Conservation (phyloP, 163 green algal species). For the Dunaliella salina region DNA sequence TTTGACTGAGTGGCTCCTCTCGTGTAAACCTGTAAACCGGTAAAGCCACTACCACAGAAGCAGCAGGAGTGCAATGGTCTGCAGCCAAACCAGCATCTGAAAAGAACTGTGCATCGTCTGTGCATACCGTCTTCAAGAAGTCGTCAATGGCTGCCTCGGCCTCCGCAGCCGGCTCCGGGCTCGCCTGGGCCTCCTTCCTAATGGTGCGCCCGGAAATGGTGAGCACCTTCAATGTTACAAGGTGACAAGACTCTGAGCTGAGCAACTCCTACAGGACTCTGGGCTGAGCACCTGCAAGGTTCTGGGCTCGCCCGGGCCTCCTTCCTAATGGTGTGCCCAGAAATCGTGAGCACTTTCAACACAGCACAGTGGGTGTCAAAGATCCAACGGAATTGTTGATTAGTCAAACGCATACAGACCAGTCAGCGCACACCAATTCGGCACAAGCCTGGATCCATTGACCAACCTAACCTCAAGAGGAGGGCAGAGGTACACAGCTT, state of each 20-base stretch:
- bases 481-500: too few species aligned
- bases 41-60: not conserved
- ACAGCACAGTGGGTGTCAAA: too few species aligned
- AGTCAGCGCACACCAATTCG: too few species aligned
- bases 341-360: constrained; percentile 22
- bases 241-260: not conserved
- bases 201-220: constrained; percentile 58
- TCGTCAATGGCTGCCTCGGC: constrained; percentile 35
- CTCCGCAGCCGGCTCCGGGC: constrained; percentile 25
- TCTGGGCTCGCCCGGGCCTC: constrained; percentile 44
- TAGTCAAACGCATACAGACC: too few species aligned
- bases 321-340: constrained; percentile 45
- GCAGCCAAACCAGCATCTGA: not conserved
- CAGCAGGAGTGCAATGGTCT: not conserved
- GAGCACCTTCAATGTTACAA: constrained; percentile 29
- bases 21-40: too few species aligned
- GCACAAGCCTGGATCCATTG: too few species aligned
- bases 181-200: constrained; percentile 42
- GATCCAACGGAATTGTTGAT: too few species aligned
- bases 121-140: constrained; percentile 26
- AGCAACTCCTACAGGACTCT: not conserved
- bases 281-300: too few species aligned
- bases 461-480: too few species aligned
- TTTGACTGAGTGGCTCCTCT: too few species aligned
- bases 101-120: not conserved